These are phyloP conservation scores for Schwanniomyces polymorphus DNA, from an alignment of 805 yeast species.

Conservation along the genomic window DNA sequence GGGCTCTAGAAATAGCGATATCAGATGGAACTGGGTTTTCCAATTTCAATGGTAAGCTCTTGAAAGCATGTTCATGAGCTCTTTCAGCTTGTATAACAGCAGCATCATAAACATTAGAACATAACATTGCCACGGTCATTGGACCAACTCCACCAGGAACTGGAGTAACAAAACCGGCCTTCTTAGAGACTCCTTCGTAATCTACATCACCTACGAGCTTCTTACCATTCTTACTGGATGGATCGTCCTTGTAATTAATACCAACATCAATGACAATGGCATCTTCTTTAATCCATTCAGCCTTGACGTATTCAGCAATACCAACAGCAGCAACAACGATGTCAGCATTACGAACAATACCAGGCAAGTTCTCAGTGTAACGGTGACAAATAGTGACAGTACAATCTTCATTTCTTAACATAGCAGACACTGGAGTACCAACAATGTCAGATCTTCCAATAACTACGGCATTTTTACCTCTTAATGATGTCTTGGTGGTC, in stretches of 20 bases:
- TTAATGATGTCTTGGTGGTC: slow-evolving; percentile 60
- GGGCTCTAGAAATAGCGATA: slow-evolving; percentile 84
- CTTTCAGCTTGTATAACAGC: slow-evolving; percentile 61
- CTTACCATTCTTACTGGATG: slow-evolving; percentile 71
- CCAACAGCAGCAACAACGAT: slow-evolving; percentile 93
- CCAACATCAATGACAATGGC: slow-evolving; percentile 93
- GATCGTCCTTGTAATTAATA: slow-evolving; percentile 82
- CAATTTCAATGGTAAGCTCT: slow-evolving; percentile 55
- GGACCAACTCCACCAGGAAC: slow-evolving; percentile 99
- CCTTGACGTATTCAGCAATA: slow-evolving; percentile 77
- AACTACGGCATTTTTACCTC: slow-evolving; percentile 88
- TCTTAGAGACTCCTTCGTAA: slow-evolving; percentile 60
- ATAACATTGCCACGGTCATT: slow-evolving; percentile 96
- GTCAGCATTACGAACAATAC: slow-evolving; percentile 67
- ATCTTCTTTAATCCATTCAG: slow-evolving; percentile 83
- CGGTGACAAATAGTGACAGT: slow-evolving; percentile 91
- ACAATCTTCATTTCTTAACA: slow-evolving; percentile 75
- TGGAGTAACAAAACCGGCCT: slow-evolving; percentile 80
- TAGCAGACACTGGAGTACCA: slow-evolving; percentile 87
- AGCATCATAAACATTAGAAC: slow-evolving; percentile 77
- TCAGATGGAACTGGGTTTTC: slow-evolving; percentile 82
- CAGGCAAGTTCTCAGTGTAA: slow-evolving; percentile 60
- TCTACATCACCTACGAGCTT: slow-evolving; percentile 96
- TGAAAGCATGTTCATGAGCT: slow-evolving; percentile 47
- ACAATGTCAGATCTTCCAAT: slow-evolving; percentile 95